Evolutionary conservation across 2,329 filamentous ascomycete species (phyloP), one percentile per base, ranked within the genome.

Genomic region (Fusarium abutilonis): DNA sequence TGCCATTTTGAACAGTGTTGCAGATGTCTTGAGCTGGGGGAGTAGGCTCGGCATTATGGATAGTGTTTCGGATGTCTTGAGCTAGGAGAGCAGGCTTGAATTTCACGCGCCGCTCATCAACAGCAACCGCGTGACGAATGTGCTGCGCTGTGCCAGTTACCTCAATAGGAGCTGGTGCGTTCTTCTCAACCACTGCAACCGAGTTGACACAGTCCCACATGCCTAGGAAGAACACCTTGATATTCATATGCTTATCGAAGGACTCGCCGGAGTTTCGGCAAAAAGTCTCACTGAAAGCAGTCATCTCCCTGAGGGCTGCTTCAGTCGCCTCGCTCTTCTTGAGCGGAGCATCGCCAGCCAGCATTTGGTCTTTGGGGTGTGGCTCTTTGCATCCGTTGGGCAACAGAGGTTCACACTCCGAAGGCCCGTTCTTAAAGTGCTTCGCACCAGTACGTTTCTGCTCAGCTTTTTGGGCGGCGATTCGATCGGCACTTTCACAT

Each of bases 201-300:
- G 78, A 82, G 70, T 81, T 83, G 45, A 85, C 82, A 54, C 79
- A 82, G 62, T 85, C 82, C 74, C 82, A 85, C 32, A 84, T 75
- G 1, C 83, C 82, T 8, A 85, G 78, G 67, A 84, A 84, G 65
- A 79, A 80, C 4, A 84, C 77, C 44, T 78, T 78, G 42, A 83
- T 79, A 47, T 79, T 26, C 23, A 3, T 77, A 10, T 71, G 65
- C 38, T 10, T 0, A 38, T 4, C 28, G 3, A 38, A 29, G 9
- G 43, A 32, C 8, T 14, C 41, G 9, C 44, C 49, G 9, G 75
- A 73, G 29, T 73, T 73, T 19, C 78, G 76, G 56, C 79, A 82
- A 54, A 83, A 83, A 0, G 80, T 82, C 11, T 74, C 71, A 46
- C 78, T 78, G 63, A 83, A 83, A 1, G 79, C 79, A 1, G 70